Evolutionary conservation across 148 eudicot genomes (phyloP).

Genomic region (Chenopodium suecicum): DNA sequence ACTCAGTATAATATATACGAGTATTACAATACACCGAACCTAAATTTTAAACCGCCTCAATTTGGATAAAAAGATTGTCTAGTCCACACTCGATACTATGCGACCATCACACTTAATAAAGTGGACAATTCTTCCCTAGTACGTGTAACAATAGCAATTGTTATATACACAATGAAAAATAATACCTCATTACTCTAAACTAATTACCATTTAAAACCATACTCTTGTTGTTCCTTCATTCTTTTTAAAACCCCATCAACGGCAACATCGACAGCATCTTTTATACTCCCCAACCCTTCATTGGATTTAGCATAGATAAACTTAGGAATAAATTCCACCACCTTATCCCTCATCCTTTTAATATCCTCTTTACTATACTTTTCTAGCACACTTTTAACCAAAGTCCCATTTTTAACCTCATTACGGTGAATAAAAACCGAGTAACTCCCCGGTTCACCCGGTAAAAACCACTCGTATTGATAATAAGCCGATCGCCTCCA

Average conservation of each 20-base stretch:
- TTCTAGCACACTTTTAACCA: slow-evolving; percentile 51
- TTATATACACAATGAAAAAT: too few relatives aligned
- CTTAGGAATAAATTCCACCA: slow-evolving; percentile 68
- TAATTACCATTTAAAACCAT: slow-evolving; percentile 49
- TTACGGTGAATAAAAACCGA: slow-evolving; percentile 83
- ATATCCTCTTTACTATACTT: slow-evolving; percentile 47
- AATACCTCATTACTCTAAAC: background rate
- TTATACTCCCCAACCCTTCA: slow-evolving; percentile 49
- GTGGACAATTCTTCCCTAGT: background rate
- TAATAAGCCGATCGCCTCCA: slow-evolving; percentile 81
- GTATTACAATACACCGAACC: too few relatives aligned
- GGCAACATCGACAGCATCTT: slow-evolving; percentile 81
- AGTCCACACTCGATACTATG: too few relatives aligned
- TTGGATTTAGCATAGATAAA: slow-evolving; percentile 55
- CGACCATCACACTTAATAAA: too few relatives aligned
- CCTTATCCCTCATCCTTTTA: slow-evolving; percentile 70
- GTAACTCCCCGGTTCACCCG: slow-evolving; percentile 73
- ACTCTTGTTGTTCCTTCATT: slow-evolving; percentile 48
- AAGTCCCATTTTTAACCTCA: slow-evolving; percentile 66
- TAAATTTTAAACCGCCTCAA: too few relatives aligned
- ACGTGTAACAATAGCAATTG: background rate
- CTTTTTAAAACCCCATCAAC: slow-evolving; percentile 68
- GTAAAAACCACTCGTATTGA: slow-evolving; percentile 87
- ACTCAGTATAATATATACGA: too few relatives aligned
- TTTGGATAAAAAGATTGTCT: too few relatives aligned